Conservation (phyloP, 495 filamentous ascomycete genomes). For the Viridothelium virens region DNA sequence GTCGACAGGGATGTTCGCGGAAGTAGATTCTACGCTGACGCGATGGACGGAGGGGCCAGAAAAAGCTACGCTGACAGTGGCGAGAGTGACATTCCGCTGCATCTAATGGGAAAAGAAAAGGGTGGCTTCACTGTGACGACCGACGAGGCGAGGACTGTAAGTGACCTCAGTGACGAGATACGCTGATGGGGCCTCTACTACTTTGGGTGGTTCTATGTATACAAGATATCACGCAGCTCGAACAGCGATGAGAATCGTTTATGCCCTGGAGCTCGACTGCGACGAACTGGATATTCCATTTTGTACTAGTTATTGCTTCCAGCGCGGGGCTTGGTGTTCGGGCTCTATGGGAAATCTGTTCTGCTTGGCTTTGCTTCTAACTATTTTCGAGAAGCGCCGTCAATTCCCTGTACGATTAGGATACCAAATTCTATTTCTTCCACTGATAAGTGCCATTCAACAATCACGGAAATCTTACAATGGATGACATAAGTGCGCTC, state of each 20-base stretch:
- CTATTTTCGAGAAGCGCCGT: not conserved
- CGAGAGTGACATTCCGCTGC: slow-evolving; percentile 3
- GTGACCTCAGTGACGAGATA: not conserved
- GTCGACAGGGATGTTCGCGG: not conserved
- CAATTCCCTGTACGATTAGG: not conserved
- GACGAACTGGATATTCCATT: not conserved
- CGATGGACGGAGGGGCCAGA: not conserved
- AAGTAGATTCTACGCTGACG: not conserved
- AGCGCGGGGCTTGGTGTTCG: not conserved
- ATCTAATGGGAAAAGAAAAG: not conserved
- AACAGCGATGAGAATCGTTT: no score
- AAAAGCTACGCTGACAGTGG: slow-evolving; percentile 5
- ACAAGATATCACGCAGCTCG: no score
- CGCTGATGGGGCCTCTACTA: not conserved
- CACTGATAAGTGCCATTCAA: no score
- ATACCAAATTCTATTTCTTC: no score
- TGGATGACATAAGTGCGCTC: no score
- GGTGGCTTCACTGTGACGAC: not conserved
- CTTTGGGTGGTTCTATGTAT: no score
- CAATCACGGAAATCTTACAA: no score
- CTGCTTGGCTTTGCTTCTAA: not conserved
- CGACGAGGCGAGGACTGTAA: not conserved
- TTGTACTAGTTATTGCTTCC: not conserved
- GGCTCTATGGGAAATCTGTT: no score
- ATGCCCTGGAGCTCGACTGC: no score